phyloP scores from a whole-genome alignment of 345 rosid species.

The Gossypium longicalyx region DNA sequence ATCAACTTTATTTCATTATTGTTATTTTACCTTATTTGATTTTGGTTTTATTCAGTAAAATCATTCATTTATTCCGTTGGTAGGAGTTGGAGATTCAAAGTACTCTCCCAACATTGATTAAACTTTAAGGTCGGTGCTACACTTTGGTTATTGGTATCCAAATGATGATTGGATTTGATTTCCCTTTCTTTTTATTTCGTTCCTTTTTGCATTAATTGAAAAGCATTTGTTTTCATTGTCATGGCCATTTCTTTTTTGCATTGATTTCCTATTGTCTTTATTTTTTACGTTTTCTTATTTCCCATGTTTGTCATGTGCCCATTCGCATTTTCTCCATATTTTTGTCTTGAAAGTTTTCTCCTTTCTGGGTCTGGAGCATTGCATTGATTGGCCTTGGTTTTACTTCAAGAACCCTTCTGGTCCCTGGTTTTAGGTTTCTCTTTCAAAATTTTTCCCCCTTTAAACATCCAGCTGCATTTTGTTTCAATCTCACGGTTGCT shows the following conservation, averaged over 20 bases:
- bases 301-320: slow-evolving; percentile 4
- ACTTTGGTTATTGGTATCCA: not conserved
- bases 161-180: not conserved
- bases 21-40: not conserved
- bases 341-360: slow-evolving; percentile 1
- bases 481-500: not conserved
- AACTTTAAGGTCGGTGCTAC: slow-evolving; percentile 5
- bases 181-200: not conserved
- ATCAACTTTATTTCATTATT: not conserved
- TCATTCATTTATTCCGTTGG: not conserved
- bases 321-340: not conserved
- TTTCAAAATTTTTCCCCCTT: not conserved
- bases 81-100: slow-evolving; percentile 14
- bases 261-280: not conserved
- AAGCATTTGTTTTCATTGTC: not conserved
- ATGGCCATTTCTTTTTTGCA: slow-evolving; percentile 1
- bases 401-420: slow-evolving; percentile 3
- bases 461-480: not conserved
- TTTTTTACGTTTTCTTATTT: not conserved
- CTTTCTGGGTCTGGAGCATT: not conserved
- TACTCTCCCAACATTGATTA: not conserved
- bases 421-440: not conserved
- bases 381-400: not conserved
- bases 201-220: not conserved
- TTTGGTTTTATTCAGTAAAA: not conserved